Evolutionary conservation across 1,284 basidiomycete species (phyloP), one percentile per base, ranked within the genome.

Genomic region (Meira miltonrushii): DNA sequence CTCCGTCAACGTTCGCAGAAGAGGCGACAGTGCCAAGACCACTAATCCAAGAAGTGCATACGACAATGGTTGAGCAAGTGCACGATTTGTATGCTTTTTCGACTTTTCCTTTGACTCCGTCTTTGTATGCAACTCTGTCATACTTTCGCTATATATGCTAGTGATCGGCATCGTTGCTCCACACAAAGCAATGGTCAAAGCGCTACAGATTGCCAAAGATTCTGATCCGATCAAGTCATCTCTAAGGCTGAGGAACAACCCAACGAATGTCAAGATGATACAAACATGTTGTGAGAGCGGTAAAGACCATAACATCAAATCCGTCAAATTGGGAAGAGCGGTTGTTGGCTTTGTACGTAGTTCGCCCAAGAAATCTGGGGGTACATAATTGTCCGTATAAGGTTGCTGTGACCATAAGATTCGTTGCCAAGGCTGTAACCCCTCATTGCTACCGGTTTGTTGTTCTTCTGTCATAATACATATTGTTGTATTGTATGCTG

Each of bases 1-100:
- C 43, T 90, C 89, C 11, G 92, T 95, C 67, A 98, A 81, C 1
- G 93, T 96, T 65, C 88, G 85, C 58, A 98, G 81, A 4, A 97
- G 88, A 1, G 95, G 95, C 0, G 92, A 88, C 46, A 97, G 83
- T 5, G 92, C 87, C 79, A 94, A 85, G 57, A 98, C 83, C 2
- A 90, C 85, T 6, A 97, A 83, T 68, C 92, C 89, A 58, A 94
- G 88, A 54, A 97, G 83, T 6, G 50, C 50, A 39, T 53, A 53
- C 3, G 50, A 53, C 5, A 53, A 15, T 13, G 50, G 50, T 33
- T 53, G 50, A 39, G 50, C 50, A 25, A 53, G 50, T 17, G 50
- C 21, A 21, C 46, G 46, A 25, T 19, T 17, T 6, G 12, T 5
- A 12, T 48, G 17, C 6, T 43, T 21, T 41, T 23, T 54, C 8